Base-by-base conservation (phyloP, 495 filamentous ascomycete species). In the Geopyxis carbonaria region DNA sequence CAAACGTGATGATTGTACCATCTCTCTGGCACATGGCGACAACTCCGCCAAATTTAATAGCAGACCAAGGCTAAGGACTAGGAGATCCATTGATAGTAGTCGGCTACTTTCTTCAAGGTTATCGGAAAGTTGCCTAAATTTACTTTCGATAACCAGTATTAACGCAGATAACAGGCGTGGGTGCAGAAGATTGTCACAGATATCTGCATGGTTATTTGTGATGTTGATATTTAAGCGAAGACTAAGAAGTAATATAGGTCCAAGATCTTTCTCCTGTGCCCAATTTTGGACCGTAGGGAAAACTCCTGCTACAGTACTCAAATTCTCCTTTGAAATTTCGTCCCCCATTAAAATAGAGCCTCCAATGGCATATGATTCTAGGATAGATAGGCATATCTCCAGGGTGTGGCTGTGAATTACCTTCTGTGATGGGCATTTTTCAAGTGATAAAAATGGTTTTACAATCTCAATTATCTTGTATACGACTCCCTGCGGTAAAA, bases 21-120 rank as follows among this genome's bases (percentile, higher is more conserved):
- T n/a, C n/a, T n/a, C n/a, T 19, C 36, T 27, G 18, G 46, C 51
- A n/a, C 22, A 44, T 19, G 42, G 37, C 38, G 72, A 80, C 47
- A 76, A 73, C 50, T 93, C 87, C 13, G 77, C 75, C 44, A 95
- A 67, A 53, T 97, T 97, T 51, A 89, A 92, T 54, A 93, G 70
- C 38, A 78, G 72, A 0, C 85, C 91, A 23, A 93, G 60, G 31
- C 77, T 69, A 40, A 94, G 64, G 34, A 93, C 74, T 14, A 93
- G 67, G 16, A 67, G 66, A 44, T 94, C 78, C 16, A 86, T 57
- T 11, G 65, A 51, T 22, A 64, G 48, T 25, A 47, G 47, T 29
- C 64, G 61, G 24, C 71, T 58, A 18, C 71, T 57, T 22, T 62
- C 59, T 9, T 52, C 53, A 6, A 62, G 42, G 32, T 59, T 51